Evolutionary conservation across 352 stramenopile genomes (phyloP), one percentile per base, ranked within the genome.

Genomic region (Pythium grandisporangium): DNA sequence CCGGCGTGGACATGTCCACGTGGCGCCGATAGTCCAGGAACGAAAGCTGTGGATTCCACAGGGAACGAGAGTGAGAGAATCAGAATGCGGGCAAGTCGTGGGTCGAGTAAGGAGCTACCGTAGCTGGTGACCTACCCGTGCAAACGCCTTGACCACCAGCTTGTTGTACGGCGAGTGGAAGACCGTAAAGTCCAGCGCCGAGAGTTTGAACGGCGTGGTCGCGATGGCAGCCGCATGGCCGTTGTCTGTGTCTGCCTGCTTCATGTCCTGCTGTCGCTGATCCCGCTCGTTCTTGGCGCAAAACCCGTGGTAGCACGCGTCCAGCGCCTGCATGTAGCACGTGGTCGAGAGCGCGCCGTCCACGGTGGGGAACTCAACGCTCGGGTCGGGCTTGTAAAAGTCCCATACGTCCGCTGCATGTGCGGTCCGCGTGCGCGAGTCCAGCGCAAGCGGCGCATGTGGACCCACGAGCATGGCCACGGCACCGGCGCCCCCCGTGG

Each of bases 101-200:
- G 10, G 33, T 16, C 20, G 38, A 32, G 38, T 22, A 11, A n/a
- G n/a, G n/a, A n/a, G n/a, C n/a, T 37, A 16, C 38, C 38, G 19
- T 12, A 10, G 34, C 19, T 22, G 10, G 27, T 32, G 30, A 58
- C 65, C 30, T 40, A 99, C 68, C 32, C 95, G 82, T 17, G 70
- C 77, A 58, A 97, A 97, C 12, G 80, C 93, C 54, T 98, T 98
- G 57, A 98, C 88, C 37, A 99, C 95, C 29, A 98, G 61, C 63
- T 99, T 99, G 70, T 98, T 98, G 87, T 99, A 99, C 1, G 96
- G 96, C 19, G 95, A 96, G 78, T 99, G 96, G 68, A 99, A 99
- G 14, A 97, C 73, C 23, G 86, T 89, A 61, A 90, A 97, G 64
- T 98, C 92, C 11, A 96, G 54, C 11, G 75, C 63, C 4, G 63